Evolutionary conservation across 106 monocot genomes (phyloP), one percentile per base, ranked within the genome.

Genomic region (Dendrobium nobile): DNA sequence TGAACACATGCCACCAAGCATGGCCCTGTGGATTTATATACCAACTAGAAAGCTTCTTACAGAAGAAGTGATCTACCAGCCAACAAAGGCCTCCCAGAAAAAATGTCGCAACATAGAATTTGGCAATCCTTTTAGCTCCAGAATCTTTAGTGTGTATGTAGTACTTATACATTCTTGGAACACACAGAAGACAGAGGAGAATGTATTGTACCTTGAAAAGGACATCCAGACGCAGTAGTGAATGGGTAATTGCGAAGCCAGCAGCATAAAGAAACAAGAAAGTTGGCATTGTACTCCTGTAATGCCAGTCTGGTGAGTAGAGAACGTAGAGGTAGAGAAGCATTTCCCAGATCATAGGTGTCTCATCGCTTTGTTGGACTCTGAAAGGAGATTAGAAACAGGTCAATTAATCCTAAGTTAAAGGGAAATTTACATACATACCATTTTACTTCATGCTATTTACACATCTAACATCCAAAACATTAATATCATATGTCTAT

Each of bases 291-390:
- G 92, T 95, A 75, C 92, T 89, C 61, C 86, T 73, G 64, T 95
- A 95, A 80, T 92, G 92, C 95, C 92, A 95, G 67, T 95, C 95
- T 1, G 95, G 92, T 8, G 95, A 92, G 81, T 95, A 95, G 7
- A 95, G 87, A 1, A 95, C 95, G 18, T 95, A 95, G 5, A 95
- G 80, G 77, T 95, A 95, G 2, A 95, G 85, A 27, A 95, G 90
- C 84, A 95, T 88, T 79, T 95, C 95, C 95, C 95, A 95, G 15
- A 95, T 89, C 92, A 95, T 92, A 72, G 95, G 95, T 44, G 95
- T 92, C 80, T 95, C 95, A 80, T 95, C 92, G 42, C 92, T 88
- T 67, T 92, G 95, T 48, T 92, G 95, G 73, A 87, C 81, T 76
- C 95, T 95, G 95, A 55, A 79, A 84, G 17, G 2, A 70, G 27